A percentile compares a stretch with the other conserved stretches of the same genome.
Evolutionary conservation across 495 filamentous ascomycete genomes (phyloP).

Genomic region (Aspergillus baeticus): DNA sequence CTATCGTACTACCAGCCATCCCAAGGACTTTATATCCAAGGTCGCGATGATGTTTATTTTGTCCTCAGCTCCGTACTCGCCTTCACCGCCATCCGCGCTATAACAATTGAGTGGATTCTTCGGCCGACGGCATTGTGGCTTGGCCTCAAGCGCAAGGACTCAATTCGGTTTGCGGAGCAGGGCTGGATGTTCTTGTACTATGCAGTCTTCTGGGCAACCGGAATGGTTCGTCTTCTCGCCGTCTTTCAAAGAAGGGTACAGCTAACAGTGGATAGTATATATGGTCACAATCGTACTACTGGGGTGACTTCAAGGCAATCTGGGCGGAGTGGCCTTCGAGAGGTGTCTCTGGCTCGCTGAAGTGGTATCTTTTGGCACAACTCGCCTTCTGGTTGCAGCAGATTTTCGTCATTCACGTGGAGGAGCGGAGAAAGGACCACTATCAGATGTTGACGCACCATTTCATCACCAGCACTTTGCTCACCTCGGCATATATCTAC

Average conservation of each 20-base stretch:
- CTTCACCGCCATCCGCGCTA: constrained; percentile 84
- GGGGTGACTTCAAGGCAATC: constrained; percentile 70
- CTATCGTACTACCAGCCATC: constrained; percentile 76
- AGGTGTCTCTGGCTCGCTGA: constrained; percentile 68
- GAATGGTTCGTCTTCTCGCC: constrained; percentile 65
- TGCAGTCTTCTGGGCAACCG: constrained; percentile 72
- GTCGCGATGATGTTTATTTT: constrained; percentile 76
- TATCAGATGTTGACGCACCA: constrained; percentile 95
- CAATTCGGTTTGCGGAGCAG: constrained; percentile 86
- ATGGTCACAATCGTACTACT: constrained; percentile 74
- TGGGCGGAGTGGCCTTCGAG: constrained; percentile 83
- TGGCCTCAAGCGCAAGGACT: constrained; percentile 71
- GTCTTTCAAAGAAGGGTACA: neutral
- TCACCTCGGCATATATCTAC: constrained; percentile 88
- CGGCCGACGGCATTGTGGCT: constrained; percentile 66
- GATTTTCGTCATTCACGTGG: constrained; percentile 90
- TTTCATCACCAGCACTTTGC: constrained; percentile 67
- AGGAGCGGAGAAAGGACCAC: constrained; percentile 90
- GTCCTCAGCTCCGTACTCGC: constrained; percentile 77
- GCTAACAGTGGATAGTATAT: constrained; percentile 61
- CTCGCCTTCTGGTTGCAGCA: constrained; percentile 94
- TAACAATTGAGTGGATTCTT: constrained; percentile 81
- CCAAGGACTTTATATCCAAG: constrained; percentile 67
- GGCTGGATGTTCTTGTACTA: constrained; percentile 87
- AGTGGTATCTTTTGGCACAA: constrained; percentile 90